Base-by-base conservation (phyloP, 495 filamentous ascomycete genomes). In the Daldinia childiae region DNA sequence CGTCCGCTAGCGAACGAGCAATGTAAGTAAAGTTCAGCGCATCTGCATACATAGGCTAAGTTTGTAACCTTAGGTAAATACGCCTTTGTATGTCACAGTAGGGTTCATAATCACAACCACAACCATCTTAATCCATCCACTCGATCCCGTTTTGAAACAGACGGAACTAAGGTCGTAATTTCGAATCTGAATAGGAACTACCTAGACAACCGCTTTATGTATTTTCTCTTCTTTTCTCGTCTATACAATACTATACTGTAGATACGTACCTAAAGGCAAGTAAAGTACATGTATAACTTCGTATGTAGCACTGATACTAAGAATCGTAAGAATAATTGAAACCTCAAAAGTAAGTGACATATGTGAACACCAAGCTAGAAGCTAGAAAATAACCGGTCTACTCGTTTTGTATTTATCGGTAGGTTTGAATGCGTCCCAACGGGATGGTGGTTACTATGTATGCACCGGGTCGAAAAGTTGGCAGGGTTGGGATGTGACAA, bases 401-500 rank as follows among this genome's bases (percentile, higher is more conserved):
- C 12, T 30, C 36, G 36, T 17, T 34, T 43, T 43, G 8, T 48
- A 48, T 17, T 32, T 24, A 30, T 56, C 32, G 59, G 36, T 64
- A 61, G 69, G 69, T 60, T 64, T 64, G 55, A 48, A n/a, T 36
- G 54, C 43, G 39, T 64, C 36, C 24, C 45, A 50, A 45, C 52
- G 63, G 69, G 59, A 66, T 36, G 29, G 54, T 54, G 24, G 50
- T 29, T 34, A 48, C 43, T 21, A 48, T 48, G 17, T 62, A 65
- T 57, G 68, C 56, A 65, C 57, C 56, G 32, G 34, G 56, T 65
- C 43, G 14, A 55, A 62, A 62, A 67, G 65, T 65, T 68, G 70
- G 56, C 65, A 73, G 70, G 70, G 64, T 67, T 64, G 39, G 55
- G 59, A 63, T 65, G 52, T 73, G 70, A 69, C 70, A 73, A 65